Percentiles rank a stretch among this genome's conserved stretches.
These are phyloP conservation scores for Colletotrichum sp. DNA, from an alignment of 2,329 filamentous ascomycete species.

Conservation along the genomic window DNA sequence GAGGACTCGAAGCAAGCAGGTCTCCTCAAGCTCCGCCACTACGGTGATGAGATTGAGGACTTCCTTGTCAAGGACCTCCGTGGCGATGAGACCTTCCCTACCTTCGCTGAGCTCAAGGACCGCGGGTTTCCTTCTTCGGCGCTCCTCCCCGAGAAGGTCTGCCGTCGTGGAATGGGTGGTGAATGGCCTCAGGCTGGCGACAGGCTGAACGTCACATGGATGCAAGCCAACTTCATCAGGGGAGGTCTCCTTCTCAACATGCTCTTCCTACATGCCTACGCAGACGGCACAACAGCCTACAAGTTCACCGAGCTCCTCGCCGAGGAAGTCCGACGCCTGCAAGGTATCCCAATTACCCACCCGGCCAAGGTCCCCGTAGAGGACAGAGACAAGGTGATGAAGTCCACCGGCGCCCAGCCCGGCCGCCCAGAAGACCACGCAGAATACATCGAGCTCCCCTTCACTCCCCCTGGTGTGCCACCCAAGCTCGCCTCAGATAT, in stretches of 20 bases:
- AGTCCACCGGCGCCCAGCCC: constrained; percentile 29
- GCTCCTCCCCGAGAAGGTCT: constrained; percentile 26
- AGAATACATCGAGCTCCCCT: constrained; percentile 33
- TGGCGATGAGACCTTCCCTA: constrained; percentile 25
- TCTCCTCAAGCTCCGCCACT: constrained; percentile 31
- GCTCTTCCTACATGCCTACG: constrained; percentile 35
- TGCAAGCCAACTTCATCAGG: constrained; percentile 34
- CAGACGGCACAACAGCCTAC: constrained; percentile 35
- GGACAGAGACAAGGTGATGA: constrained; percentile 32
- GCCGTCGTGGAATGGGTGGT: constrained; percentile 22
- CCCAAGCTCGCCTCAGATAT: constrained; percentile 34
- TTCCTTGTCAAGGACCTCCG: constrained; percentile 30
- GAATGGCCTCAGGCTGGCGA: constrained; percentile 27
- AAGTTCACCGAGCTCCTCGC: constrained; percentile 37
- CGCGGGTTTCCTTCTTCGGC: constrained; percentile 28
- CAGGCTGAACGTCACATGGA: constrained; percentile 7
- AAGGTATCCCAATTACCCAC: constrained; percentile 26
- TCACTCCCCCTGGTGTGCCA: constrained; percentile 29
- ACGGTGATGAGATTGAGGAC: constrained; percentile 26
- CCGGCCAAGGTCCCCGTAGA: constrained; percentile 29
- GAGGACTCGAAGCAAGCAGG: constrained; percentile 32
- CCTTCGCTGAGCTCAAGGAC: constrained; percentile 29
- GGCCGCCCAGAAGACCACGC: constrained; percentile 34
- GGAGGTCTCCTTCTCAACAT: constrained; percentile 32
- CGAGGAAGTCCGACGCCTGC: constrained; percentile 36